Conservation (phyloP, 495 filamentous ascomycete genomes). For the Hypoxylon cercidicola region DNA sequence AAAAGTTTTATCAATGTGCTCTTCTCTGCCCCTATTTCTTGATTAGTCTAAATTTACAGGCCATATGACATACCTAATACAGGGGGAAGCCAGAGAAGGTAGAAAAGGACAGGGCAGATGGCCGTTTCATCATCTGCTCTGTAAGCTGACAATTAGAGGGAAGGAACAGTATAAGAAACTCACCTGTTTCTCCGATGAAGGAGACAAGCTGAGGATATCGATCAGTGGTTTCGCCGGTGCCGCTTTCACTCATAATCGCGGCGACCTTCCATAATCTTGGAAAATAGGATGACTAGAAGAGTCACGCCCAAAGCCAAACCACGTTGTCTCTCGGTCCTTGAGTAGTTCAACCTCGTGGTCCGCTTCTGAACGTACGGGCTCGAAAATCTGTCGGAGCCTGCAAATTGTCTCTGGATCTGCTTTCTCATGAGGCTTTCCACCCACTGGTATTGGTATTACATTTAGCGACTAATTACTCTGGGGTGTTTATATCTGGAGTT, state of each 20-base stretch:
- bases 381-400: constrained; percentile 37
- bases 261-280: constrained; percentile 49
- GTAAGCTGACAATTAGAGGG: no score
- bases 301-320: constrained; percentile 54
- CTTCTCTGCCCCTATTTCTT: constrained; percentile 60
- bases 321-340: constrained; percentile 54
- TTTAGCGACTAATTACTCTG: neutral
- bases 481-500: no score
- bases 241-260: constrained; percentile 46
- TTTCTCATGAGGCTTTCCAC: constrained; percentile 40
- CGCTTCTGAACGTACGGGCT: constrained; percentile 18
- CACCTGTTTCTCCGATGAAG: constrained; percentile 59
- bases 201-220: constrained; percentile 56
- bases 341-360: constrained; percentile 34
- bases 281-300: constrained; percentile 42
- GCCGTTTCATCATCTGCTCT: no score
- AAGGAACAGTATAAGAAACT: constrained; percentile 5
- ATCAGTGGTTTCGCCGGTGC: constrained; percentile 24
- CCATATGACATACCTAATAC: no score
- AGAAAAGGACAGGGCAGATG: no score
- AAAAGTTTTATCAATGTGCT: constrained; percentile 65
- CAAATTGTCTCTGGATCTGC: constrained; percentile 25
- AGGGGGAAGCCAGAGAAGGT: no score
- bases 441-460: constrained; percentile 46
- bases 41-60: no score